Percentiles rank a stretch among this genome's conserved stretches.
phyloP scores from a whole-genome alignment of 768 basidiomycete species.

The Phlegmacium glaucopus region DNA sequence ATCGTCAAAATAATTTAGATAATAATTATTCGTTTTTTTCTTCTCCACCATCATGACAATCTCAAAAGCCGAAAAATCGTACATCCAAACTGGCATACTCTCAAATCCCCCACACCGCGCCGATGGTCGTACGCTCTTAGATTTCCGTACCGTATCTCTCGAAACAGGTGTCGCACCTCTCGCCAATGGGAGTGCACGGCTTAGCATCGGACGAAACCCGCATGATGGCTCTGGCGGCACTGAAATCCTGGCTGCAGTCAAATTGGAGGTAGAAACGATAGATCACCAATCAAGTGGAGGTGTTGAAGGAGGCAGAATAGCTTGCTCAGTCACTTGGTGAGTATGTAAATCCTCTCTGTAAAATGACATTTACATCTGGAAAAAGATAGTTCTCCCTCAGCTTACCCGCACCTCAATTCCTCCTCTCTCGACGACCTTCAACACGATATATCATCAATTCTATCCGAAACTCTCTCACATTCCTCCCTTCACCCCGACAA shows the following conservation, averaged over 20 bases:
- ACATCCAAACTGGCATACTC: slow-evolving; percentile 64
- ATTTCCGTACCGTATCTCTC: slow-evolving; percentile 67
- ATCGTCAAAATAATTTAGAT: neutral
- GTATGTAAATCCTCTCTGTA: slow-evolving; percentile 22
- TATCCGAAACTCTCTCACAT: slow-evolving; percentile 66
- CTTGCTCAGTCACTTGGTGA: slow-evolving; percentile 76
- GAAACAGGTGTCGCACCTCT: slow-evolving; percentile 78
- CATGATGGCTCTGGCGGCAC: slow-evolving; percentile 63
- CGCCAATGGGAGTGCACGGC: slow-evolving; percentile 79
- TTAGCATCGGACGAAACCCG: slow-evolving; percentile 62
- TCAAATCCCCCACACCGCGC: slow-evolving; percentile 61
- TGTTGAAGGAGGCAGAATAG: slow-evolving; percentile 57
- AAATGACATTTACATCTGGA: neutral
- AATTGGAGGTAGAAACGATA: slow-evolving; percentile 73
- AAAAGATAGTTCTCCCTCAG: slow-evolving; percentile 70
- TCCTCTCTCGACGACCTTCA: slow-evolving; percentile 73
- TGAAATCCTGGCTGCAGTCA: slow-evolving; percentile 73
- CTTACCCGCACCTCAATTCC: slow-evolving; percentile 67
- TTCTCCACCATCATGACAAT: slow-evolving; percentile 29
- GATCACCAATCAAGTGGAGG: slow-evolving; percentile 39
- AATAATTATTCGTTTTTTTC: slow-evolving; percentile 1
- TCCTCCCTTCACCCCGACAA: slow-evolving; percentile 63
- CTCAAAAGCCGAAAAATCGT: slow-evolving; percentile 80
- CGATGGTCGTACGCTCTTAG: slow-evolving; percentile 68
- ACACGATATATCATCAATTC: slow-evolving; percentile 60